phyloP scores from a whole-genome alignment of 768 basidiomycete genomes.

The Suillus americanus region DNA sequence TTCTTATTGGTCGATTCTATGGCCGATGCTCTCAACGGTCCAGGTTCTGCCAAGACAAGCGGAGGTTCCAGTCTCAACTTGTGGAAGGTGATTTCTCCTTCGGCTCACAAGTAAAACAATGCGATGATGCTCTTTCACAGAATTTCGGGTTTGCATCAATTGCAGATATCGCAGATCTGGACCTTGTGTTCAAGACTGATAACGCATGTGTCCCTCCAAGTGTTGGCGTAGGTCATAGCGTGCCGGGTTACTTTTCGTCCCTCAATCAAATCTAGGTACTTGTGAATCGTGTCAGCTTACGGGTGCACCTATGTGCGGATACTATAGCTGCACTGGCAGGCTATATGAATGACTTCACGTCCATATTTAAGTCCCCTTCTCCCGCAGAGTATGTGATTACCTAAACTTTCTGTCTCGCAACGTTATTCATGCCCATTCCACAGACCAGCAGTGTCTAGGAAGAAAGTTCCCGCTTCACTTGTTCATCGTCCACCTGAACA shows the following conservation, averaged over 20 bases:
- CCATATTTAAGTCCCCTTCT: constrained; percentile 37
- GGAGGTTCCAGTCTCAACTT: constrained; percentile 38
- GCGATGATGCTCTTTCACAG: constrained; percentile 33
- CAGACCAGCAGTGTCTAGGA: constrained; percentile 9
- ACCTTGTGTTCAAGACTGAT: constrained; percentile 38
- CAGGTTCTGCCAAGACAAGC: constrained; percentile 19
- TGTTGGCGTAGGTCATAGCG: constrained; percentile 37
- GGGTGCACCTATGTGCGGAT: constrained; percentile 77
- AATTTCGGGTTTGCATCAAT: constrained; percentile 68
- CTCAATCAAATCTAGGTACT: constrained; percentile 42
- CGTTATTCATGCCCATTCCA: neutral
- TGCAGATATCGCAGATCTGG: constrained; percentile 54
- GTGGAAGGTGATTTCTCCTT: constrained; percentile 64
- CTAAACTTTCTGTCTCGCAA: neutral
- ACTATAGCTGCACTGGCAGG: constrained; percentile 59
- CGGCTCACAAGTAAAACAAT: neutral
- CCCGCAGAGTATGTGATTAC: constrained; percentile 24
- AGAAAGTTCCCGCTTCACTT: constrained; percentile 2
- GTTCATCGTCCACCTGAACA: constrained; percentile 4
- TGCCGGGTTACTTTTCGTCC: neutral
- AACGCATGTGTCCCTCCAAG: constrained; percentile 31
- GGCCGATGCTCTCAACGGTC: constrained; percentile 24
- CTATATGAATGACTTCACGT: constrained; percentile 52
- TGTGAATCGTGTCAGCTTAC: constrained; percentile 52
- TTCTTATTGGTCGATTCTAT: constrained; percentile 58